Evolutionary conservation across 345 rosid species (phyloP).

Genomic region (Clarkia xantiana): DNA sequence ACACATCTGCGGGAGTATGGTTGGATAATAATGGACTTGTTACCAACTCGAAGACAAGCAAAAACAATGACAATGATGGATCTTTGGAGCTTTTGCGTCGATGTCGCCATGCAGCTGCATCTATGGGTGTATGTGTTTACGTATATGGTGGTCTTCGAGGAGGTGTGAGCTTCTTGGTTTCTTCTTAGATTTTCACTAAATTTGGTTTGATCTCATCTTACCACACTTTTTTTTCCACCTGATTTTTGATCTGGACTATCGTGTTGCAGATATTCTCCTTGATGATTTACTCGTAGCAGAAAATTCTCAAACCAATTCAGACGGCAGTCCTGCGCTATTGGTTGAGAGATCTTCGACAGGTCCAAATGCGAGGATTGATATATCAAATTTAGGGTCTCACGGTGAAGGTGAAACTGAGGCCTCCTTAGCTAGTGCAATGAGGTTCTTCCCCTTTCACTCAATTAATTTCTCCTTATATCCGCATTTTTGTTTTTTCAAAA

Average conservation of each 20-base stretch:
- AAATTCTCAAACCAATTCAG: constrained; percentile 65
- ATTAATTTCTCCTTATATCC: no score
- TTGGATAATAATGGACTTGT: constrained; percentile 89
- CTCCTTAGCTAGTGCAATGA: no score
- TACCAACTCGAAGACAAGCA: constrained; percentile 48
- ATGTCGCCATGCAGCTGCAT: constrained; percentile 93
- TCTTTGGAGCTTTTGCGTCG: constrained; percentile 85
- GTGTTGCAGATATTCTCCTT: constrained; percentile 54
- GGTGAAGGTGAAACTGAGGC: constrained; percentile 9
- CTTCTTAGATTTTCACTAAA: no score
- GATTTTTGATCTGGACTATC: no score
- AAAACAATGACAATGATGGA: constrained; percentile 65
- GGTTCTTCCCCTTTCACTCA: no score
- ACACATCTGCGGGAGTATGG: constrained; percentile 98
- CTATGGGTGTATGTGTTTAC: constrained; percentile 81
- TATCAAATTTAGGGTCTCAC: constrained; percentile 23
- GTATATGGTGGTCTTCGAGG: constrained; percentile 91
- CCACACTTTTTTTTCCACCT: no score
- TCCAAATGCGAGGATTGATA: constrained; percentile 21
- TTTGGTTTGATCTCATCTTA: neutral
- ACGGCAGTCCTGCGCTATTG: constrained; percentile 46
- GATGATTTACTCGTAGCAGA: constrained; percentile 88
- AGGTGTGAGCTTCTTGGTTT: constrained; percentile 27
- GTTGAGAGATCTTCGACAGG: no score
- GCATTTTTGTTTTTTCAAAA: no score